A percentile compares a stretch with the other conserved stretches of the same genome.
These are phyloP conservation scores for Luffa aegyptiaca DNA, from an alignment of 306 rosid genomes.

Conservation along the genomic window DNA sequence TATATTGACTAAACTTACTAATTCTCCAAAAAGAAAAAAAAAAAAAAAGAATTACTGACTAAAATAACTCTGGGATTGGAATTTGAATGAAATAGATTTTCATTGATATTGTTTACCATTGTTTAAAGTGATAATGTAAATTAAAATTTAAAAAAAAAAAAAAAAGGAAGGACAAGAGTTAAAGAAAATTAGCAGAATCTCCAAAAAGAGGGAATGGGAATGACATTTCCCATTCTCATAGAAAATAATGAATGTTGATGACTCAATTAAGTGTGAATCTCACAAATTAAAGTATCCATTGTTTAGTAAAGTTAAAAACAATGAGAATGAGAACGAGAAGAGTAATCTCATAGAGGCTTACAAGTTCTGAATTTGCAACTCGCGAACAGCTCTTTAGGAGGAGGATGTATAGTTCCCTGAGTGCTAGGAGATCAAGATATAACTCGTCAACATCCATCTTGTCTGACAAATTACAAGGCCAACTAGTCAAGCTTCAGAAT, in stretches of 20 bases:
- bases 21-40: no score
- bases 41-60: no score
- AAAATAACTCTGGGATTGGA: not conserved
- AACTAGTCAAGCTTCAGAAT: not conserved
- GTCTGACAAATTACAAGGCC: not conserved
- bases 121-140: not conserved
- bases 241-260: not conserved
- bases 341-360: not conserved
- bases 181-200: not conserved
- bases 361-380: constrained; percentile 6
- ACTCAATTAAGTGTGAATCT: no score
- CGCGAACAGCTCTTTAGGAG: not conserved
- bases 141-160: no score
- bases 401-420: constrained; percentile 17
- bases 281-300: not conserved
- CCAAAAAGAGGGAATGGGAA: not conserved
- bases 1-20: no score
- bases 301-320: not conserved
- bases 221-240: not conserved
- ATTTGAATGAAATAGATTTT: not conserved
- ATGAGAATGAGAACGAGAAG: not conserved
- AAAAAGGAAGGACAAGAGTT: not conserved
- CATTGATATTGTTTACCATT: not conserved
- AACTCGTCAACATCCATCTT: constrained; percentile 9
- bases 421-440: constrained; percentile 13